Evolutionary conservation across 2,329 filamentous ascomycete genomes (phyloP), one percentile per base, ranked within the genome.

Genomic region (Talaromyces sp.): DNA sequence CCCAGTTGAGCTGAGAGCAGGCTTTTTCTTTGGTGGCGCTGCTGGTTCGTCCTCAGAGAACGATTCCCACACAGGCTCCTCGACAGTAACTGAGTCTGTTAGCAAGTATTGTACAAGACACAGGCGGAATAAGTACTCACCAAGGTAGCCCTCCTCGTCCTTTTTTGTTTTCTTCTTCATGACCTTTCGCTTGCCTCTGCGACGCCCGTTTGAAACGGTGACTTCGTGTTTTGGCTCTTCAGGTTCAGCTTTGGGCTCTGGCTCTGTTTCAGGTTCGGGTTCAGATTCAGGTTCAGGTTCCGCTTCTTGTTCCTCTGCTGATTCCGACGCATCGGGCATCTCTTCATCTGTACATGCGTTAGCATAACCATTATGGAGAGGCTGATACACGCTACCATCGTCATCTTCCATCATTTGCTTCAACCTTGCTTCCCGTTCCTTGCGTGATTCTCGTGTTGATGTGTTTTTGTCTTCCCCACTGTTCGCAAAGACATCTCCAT

Each of bases 101-200:
- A 54, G 48, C 35, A 52, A 66, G 65, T 60, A 58, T 19, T 51
- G 27, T 21, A 27, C n/a, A 32, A 35, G 24, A 24, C 35, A 7
- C 14, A 46, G 5, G 9, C n/a, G 1, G 17, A 8, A n/a, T 17
- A 21, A 24, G 32, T 54, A 76, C 86, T 74, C 80, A 92, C 90
- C 89, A 62, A 97, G 83, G 73, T 95, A 97, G 6, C 92, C 92
- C 65, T 96, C 88, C 55, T 92, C 91, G 65, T 97, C 92, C 72
- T 92, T 88, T 59, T 89, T 83, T 51, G 88, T 92, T 79, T 88
- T 90, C 81, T 95, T 96, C 77, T 90, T 92, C 85, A 90, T 91
- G 8, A 97, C 85, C 67, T 88, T 85, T 66, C 92, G 84, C 71
- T 85, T 88, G 32, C 91, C 91, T 64, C 92, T 85, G 61, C 90